Evolutionary conservation across 306 rosid species (phyloP), one percentile per base, ranked within the genome.

Genomic region (Malus sylvestris): DNA sequence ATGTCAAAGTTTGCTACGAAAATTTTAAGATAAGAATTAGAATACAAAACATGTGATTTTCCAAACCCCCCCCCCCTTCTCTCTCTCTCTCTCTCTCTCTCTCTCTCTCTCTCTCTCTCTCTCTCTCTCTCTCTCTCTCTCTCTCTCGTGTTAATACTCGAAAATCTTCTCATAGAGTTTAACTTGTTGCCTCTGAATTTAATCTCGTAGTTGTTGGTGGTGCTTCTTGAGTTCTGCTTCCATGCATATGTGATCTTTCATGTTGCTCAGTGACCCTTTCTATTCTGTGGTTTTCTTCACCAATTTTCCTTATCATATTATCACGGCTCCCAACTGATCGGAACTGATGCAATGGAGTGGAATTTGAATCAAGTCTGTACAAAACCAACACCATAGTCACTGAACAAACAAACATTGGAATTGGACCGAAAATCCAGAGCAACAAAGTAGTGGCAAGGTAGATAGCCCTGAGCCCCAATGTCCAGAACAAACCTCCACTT

Each of bases 381-480:
- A 74, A 30, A 62, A 61, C 8, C 45, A 61, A 44, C 60, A 74
- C 60, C 45, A 44, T 20, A 10, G 35, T 45, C 45, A 74, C 69
- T 19, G 78, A 61, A 30, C 60, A 74, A 18, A 61, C 59, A 44
- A 61, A 74, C 78, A 74, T 61, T 0, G 78, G 78, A 60, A 74
- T 44, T 6, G 78, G 68, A 61, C 60, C 70, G 4, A 74, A 74
- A 61, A 74, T 8, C 78, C 78, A 74, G 8, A 73, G 77, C 59
- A 60, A 59, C 18, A 60, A 25, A 27, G 45, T 61, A 44, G 77
- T 42, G 25, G 77, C 77, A 27, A 61, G 6, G 25, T 61, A 73
- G 77, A 44, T 61, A 16, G 70, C 77, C 25, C 77, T 73, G 33
- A 44, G 46, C 20, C 77, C 77, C 69, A 73, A 27, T 4, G 69